Base-by-base conservation (phyloP, 768 basidiomycete species). In the Serendipita sp. region DNA sequence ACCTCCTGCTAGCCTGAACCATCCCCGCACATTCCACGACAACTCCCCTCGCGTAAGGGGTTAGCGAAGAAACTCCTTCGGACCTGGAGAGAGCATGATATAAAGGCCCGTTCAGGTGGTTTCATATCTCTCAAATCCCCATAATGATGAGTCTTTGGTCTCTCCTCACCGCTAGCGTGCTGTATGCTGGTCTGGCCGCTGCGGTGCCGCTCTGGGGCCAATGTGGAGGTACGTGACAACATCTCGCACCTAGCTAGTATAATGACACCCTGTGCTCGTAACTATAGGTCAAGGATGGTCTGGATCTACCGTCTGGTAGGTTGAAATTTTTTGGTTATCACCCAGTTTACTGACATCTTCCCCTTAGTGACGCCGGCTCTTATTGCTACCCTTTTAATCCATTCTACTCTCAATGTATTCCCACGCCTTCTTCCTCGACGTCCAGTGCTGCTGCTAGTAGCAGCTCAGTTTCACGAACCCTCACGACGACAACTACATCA, bases 331-430 rank as follows among this genome's bases (percentile, higher is more conserved):
- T 5, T 6, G 48, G n/a, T 50, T 18, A 5, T n/a, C n/a, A 8
- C 48, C n/a, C n/a, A 6, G 48, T 31, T 5, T 31, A 6, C 48
- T 50, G 5, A 50, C 48, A n/a, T 18, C 29, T 23, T 23, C 23
- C 29, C n/a, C 48, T 18, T 50, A 50, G 48, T n/a, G 48, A 50
- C 29, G 48, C 48, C 8, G 48, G 48, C 48, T 50, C 48, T 50
- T 50, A 50, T n/a, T 60, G 55, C 31, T 27, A 60, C 33, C 16
- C 27, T 34, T 60, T 23, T 37, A 60, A 60, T 60, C 29, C 55
- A n/a, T 80, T 78, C 67, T 80, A 82, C 68, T 82, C 79, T 1
- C 81, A 81, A 70, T 82, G 81, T 67, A 68, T 80, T 27, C 80
- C 80, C 8, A 77, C 75, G 3, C 55, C 69, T 29, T 64, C 66